A percentile compares a stretch with the other conserved stretches of the same genome.
Evolutionary conservation across 495 filamentous ascomycete genomes (phyloP).

Genomic region (Durotheca rogersii): DNA sequence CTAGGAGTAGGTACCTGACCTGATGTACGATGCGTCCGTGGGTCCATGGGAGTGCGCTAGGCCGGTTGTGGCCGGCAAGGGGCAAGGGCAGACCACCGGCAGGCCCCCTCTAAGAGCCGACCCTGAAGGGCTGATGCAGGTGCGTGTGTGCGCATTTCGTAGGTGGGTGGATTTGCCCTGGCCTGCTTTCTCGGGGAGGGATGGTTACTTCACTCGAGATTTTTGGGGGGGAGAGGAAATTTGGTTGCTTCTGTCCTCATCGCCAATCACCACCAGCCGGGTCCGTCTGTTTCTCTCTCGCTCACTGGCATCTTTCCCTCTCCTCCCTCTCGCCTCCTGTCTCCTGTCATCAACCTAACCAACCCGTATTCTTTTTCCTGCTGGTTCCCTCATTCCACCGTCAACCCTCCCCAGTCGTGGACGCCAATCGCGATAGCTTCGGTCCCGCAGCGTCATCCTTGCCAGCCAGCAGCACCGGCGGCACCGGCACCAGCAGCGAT

Average conservation of each 20-base stretch:
- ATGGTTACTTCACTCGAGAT: slow-evolving; percentile 5
- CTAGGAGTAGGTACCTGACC: no score
- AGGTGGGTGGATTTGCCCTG: no score
- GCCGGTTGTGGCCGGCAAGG: slow-evolving; percentile 1
- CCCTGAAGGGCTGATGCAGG: slow-evolving; percentile 1
- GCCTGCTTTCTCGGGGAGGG: slow-evolving; percentile 9
- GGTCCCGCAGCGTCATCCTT: no score
- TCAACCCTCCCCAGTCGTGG: slow-evolving; percentile 6
- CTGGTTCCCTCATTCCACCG: slow-evolving; percentile 19
- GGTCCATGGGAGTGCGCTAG: slow-evolving; percentile 3
- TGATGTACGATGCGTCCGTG: no score
- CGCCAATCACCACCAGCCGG: slow-evolving; percentile 1
- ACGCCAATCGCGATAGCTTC: slow-evolving; percentile 3
- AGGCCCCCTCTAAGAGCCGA: slow-evolving; percentile 23
- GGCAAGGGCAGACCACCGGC: slow-evolving; percentile 2
- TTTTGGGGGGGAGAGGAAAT: slow-evolving; percentile 20
- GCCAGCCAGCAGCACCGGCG: slow-evolving; percentile 5
- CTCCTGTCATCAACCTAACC: slow-evolving; percentile 13
- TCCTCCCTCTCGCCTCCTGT: neutral
- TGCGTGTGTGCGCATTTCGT: no score
- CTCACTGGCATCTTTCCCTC: no score
- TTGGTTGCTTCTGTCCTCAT: slow-evolving; percentile 23
- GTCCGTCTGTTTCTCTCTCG: no score
- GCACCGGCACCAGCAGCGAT: no score
- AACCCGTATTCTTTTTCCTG: slow-evolving; percentile 2